Base-by-base conservation (phyloP, 139 green algal species). In the Coelastrella sp. region DNA sequence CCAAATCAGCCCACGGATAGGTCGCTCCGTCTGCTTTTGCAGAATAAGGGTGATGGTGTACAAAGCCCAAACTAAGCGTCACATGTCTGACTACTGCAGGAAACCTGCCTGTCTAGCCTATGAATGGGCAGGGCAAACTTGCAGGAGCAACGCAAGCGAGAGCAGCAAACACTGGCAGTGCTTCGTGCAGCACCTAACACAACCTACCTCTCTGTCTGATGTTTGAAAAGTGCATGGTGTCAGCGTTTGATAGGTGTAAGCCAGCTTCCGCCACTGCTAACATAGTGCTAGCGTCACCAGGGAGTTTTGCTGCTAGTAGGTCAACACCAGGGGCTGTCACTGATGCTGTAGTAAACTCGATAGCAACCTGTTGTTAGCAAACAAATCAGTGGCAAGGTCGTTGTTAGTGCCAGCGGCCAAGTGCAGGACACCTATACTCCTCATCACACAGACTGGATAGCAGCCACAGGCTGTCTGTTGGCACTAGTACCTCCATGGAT, bases 261-360 rank as follows among this genome's bases (percentile, higher is more conserved):
- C 80, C 80, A 13, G 3, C 10, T 57, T 87, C 80, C 10, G 80
- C 80, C 7, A 87, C 80, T 4, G 74, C 13, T 22, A 87, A 14
- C n/a, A 87, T 16, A 32, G 80, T 60, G 57, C 8, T 20, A 16
- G 61, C 59, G 64, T 75, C 80, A 47, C 59, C 80, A 58, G 80
- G 59, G 7, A 87, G 16, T 14, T 58, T 74, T 75, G 74, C n/a
- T 19, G 61, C 80, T 17, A 76, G 17, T n/a, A 76, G 58, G 20
- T 87, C 80, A 7, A 87, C 80, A 7, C 80, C 80, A 76, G 58
- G 80, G 17, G 80, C 20, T 58, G 61, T 87, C 20, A 87, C 80
- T 4, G 80, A 87, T 17, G 80, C 80, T 19, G 61, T 87, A 5
- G 80, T 87, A 20, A 87, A 87, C 80, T 87, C 80, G 5, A 87